Evolutionary conservation across 306 rosid genomes (phyloP).

Genomic region (Vigna hirtella): DNA sequence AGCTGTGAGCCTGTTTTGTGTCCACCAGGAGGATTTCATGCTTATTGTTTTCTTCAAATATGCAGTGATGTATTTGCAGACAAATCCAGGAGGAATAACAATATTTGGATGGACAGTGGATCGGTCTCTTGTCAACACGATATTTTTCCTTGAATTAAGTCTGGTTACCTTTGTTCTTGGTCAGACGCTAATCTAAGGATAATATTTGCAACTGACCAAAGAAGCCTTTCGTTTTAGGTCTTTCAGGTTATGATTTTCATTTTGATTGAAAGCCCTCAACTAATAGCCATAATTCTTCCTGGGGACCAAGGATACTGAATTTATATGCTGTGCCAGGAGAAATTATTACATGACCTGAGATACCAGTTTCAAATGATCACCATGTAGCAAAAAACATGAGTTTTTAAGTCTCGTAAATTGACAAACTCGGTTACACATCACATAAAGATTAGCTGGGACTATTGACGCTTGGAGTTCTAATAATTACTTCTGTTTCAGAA

Average conservation of each 20-base stretch:
- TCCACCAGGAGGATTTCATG: conserved; percentile 16
- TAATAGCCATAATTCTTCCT: conserved; percentile 13
- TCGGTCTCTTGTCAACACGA: conserved; percentile 76
- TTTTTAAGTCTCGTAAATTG: background rate
- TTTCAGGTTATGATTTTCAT: conserved; percentile 17
- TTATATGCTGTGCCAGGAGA: conserved; percentile 6
- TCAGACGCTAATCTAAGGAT: conserved; percentile 56
- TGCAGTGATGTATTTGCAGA: conserved; percentile 85
- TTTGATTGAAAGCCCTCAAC: background rate
- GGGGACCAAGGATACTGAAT: background rate
- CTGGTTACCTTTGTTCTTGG: conserved; percentile 78
- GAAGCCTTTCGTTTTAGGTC: conserved; percentile 11
- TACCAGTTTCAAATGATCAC: background rate
- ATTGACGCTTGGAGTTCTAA: background rate
- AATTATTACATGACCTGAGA: background rate
- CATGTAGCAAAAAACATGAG: background rate
- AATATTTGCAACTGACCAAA: background rate
- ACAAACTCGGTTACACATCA: background rate
- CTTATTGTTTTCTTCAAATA: conserved; percentile 22
- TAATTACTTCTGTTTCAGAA: background rate
- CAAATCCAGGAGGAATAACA: conserved; percentile 84
- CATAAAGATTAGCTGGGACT: background rate
- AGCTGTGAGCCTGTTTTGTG: conserved; percentile 8
- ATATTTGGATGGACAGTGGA: conserved; percentile 89
- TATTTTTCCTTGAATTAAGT: conserved; percentile 73